Base-by-base conservation (phyloP, 495 filamentous ascomycete species). In the Aspergillus avenaceus region DNA sequence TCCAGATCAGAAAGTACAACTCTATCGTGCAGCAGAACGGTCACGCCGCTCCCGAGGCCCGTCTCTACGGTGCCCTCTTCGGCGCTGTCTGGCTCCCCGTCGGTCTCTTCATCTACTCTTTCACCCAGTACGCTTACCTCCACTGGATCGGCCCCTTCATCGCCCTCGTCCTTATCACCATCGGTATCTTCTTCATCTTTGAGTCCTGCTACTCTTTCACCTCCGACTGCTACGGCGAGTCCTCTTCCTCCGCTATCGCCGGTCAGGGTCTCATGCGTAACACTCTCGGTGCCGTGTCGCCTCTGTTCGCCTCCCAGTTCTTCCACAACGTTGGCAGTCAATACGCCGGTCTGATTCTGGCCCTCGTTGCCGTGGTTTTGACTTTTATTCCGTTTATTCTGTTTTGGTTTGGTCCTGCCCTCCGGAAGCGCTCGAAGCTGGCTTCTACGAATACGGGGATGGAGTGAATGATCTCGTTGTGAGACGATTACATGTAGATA, bases 31-130 rank as follows among this genome's bases (percentile, higher is more conserved):
- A 73, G 28, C 76, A 83, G 58, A 83, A 84, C 62, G 32, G 61
- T 79, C 47, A 77, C 61, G 51, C 63, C 75, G 12, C 65, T 59
- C 53, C 60, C 56, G 49, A 81, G 76, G 60, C 67, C 79, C 70
- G 76, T 76, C 62, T 85, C 76, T 65, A 77, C 73, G 48, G 86
- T 77, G 38, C 85, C 75, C 11, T 82, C 77, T 53, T 82, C 84
- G 70, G 68, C 73, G 28, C 80, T 24, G 85, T 87, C 74, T 90
- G 84, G 84, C 79, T 79, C 52, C 85, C 85, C 1, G 67, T 86
- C 45, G 85, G 85, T 25, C 70, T 89, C 2, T 90, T 90, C 71
- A 86, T 90, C 62, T 91, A 90, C 71, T 85, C 82, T 40, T 90
- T 87, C 85, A 79, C 84, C 1, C 86, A 83, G 6, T 90, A 84